Evolutionary conservation across 768 basidiomycete species (phyloP), one percentile per base, ranked within the genome.

Genomic region (Kwoniella sp.): DNA sequence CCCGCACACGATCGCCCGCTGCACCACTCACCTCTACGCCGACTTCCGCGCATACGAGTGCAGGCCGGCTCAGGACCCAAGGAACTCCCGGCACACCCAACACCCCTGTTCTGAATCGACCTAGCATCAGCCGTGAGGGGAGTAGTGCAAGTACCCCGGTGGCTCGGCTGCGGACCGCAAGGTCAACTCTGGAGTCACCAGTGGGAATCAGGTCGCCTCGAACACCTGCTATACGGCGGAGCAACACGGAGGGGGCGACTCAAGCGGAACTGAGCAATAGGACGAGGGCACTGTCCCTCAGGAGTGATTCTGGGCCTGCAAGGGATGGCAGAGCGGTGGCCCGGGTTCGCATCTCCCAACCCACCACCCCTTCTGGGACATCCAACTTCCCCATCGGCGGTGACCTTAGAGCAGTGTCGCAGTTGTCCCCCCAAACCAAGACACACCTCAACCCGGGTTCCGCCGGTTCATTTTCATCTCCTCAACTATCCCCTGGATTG

Each of bases 1-100:
- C 42, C 5, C 42, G 48, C 32, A 32, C 55, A 20, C 28, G 55
- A 56, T 50, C 48, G 3, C 55, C 47, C n/a, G 48, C 39, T 25
- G 48, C 54, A 15, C n/a, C 47, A n/a, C 25, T 31, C 19, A 12
- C 26, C 17, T 34, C 46, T 28, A 17, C 40, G 27, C 23, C 33
- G 11, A 22, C 44, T 4, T 27, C 34, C 1, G 15, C 40, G 11
- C n/a, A 42, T 44, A 14, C 46, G n/a, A n/a, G n/a, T n/a, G n/a
- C n/a, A n/a, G n/a, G n/a, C n/a, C n/a, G n/a, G n/a, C n/a, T n/a
- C 28, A 25, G 49, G 15, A 27, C 47, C 27, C 20, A 17, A 9
- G 14, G 38, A 10, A 34, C 38, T 15, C 20, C 34, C 11, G 23
- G 39, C 1, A 50, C 46, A 4, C 54, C 42, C 22, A 50, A 29